Evolutionary conservation across 177 flowering plant genomes (phyloP), one percentile per base, ranked within the genome.

Genomic region (Vitis hybrid): DNA sequence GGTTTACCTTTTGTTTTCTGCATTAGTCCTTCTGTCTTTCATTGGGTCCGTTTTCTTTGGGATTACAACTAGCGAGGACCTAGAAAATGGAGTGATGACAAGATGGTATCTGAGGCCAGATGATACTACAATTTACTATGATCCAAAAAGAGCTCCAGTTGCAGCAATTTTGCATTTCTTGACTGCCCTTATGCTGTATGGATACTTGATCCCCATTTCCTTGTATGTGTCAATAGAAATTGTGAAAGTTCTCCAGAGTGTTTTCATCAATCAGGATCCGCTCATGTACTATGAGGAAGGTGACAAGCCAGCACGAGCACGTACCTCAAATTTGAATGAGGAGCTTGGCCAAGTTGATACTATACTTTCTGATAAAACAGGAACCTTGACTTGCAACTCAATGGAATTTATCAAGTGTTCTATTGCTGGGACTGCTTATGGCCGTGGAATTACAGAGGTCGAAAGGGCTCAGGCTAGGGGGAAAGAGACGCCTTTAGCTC

Each of bases 101-200:
- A 80, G 89, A 75, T 86, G 89, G 89, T 86, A 86, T 65, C 83
- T 86, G 13, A 72, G 87, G 67, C 89, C 89, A 20, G 89, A 86
- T 67, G 77, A 82, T 1, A 74, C 87, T 4, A 82, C 83, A 9
- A 41, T 79, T 8, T 84, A 73, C 70, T 86, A 68, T 68, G 74
- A 81, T 61, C 89, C 87, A 9, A 74, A 63, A 0, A 71, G 73
- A 57, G 84, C 87, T 41, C 53, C 80, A 55, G 49, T 67, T 35
- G 87, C 87, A 52, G 86, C 87, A 57, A 35, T 81, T 63, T 63
- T 84, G 70, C 87, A 86, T 5, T 84, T 86, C 51, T 68, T 84
- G 70, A 86, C 89, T 13, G 84, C 86, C 3, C 66, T 86, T 3
- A 84, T 86, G 87, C 57, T 86, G 64, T 86, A 80, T 56, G 54